Evolutionary conservation across 139 green algal species (phyloP).

Genomic region (Pseudopediastrum boryanum): DNA sequence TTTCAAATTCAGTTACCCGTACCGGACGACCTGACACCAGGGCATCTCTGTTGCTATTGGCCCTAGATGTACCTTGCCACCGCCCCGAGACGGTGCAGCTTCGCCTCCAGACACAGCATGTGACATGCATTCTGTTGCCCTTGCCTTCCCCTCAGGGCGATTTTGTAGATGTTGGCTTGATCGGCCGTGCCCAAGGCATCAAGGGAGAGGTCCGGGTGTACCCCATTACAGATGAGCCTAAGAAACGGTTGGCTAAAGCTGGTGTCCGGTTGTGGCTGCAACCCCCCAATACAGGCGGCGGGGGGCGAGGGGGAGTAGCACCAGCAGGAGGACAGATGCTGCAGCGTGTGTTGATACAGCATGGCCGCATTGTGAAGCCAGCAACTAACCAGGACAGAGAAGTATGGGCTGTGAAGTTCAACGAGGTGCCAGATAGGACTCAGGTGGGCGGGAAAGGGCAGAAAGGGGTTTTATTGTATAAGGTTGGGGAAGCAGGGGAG

Average conservation of each 20-base stretch:
- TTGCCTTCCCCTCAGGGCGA: too few relatives aligned
- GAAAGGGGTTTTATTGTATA: too few relatives aligned
- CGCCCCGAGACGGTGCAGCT: too few relatives aligned
- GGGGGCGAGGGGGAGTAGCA: neutral
- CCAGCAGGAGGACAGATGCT: neutral
- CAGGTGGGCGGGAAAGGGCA: conserved; percentile 22
- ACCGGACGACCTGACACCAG: too few relatives aligned
- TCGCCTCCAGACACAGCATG: too few relatives aligned
- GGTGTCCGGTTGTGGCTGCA: neutral
- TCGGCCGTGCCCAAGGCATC: conserved; percentile 28
- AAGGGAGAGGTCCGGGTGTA: conserved; percentile 32
- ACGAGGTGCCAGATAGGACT: conserved; percentile 3
- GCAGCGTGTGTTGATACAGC: conserved; percentile 15
- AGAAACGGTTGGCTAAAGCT: conserved; percentile 23
- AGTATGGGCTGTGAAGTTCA: conserved; percentile 31
- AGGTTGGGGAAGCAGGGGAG: too few relatives aligned
- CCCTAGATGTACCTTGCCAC: too few relatives aligned
- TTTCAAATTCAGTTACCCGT: too few relatives aligned
- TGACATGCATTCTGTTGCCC: too few relatives aligned
- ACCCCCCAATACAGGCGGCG: neutral
- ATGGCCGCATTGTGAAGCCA: neutral
- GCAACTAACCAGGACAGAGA: conserved; percentile 1
- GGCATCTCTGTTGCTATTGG: too few relatives aligned
- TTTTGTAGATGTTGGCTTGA: conserved; percentile 39
- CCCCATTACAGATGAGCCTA: conserved; percentile 33